Evolutionary conservation across 2,329 filamentous ascomycete genomes (phyloP).

Genomic region (Lizonia empirigonia): DNA sequence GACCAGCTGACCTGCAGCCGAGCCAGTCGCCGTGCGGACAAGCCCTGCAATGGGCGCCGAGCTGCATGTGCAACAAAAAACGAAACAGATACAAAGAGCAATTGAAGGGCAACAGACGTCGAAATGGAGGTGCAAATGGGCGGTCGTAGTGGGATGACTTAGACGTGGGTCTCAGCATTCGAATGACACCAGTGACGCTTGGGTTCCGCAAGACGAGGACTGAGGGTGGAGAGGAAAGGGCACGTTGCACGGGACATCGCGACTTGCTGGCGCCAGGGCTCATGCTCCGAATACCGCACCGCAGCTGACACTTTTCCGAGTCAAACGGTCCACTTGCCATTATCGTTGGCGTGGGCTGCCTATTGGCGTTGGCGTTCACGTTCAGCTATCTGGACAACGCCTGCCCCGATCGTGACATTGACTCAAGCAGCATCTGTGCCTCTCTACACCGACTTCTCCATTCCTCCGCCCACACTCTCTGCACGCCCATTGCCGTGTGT

Average conservation of each 20-base stretch:
- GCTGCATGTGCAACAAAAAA: slow-evolving; percentile 20
- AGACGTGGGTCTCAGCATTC: slow-evolving; percentile 2
- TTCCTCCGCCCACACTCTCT: slow-evolving; percentile 1
- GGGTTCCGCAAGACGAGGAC: neutral
- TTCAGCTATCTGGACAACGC: slow-evolving; percentile 6
- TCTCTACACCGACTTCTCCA: slow-evolving; percentile 12
- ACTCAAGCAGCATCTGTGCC: neutral
- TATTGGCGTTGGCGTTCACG: slow-evolving; percentile 5
- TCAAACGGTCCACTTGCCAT: slow-evolving; percentile 1
- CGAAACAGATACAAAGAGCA: slow-evolving; percentile 15
- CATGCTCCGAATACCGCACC: neutral
- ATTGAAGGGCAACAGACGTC: slow-evolving; percentile 19
- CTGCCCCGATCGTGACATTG: slow-evolving; percentile 7
- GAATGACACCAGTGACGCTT: slow-evolving; percentile 5
- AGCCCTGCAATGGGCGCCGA: slow-evolving; percentile 1
- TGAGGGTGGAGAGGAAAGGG: neutral
- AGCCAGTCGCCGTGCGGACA: slow-evolving; percentile 24
- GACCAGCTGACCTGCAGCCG: slow-evolving; percentile 19
- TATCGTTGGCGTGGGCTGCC: neutral
- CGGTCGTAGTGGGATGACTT: slow-evolving; percentile 9
- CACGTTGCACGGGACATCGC: slow-evolving; percentile 14
- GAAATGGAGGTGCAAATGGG: slow-evolving; percentile 4
- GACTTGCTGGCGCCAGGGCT: neutral
- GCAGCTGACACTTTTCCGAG: neutral
- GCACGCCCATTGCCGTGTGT: slow-evolving; percentile 22